Evolutionary conservation across 257 asterid genomes (phyloP), one percentile per base, ranked within the genome.

Genomic region (Primulina tabacum): DNA sequence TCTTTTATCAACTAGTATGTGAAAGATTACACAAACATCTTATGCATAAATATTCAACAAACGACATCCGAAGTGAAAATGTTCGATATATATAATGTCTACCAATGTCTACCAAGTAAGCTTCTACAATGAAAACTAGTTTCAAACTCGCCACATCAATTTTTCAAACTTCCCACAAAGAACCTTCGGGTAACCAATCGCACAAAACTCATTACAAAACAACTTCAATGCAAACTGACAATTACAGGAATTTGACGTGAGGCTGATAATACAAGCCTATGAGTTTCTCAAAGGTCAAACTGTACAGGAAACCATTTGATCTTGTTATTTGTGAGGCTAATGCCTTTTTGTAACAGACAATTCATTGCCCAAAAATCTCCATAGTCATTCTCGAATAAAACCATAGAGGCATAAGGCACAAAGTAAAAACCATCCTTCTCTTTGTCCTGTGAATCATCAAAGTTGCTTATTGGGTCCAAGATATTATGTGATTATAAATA

Each of bases 21-120:
- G n/a, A 35, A 40, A n/a, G 14, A 52, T 43, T 8, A 30, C 6
- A 8, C 37, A 64, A 12, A 30, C 20, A 18, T 61, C 29, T 14
- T 57, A 33, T 47, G 58, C 32, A 32, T 34, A 26, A 21, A 28
- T 3, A 30, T 76, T 52, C 7, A 1, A 28, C 7, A 70, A 32
- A 58, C 20, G 10, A 24, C 20, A 38, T 60, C 50, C 32, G 53
- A 72, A 73, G 72, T 63, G 70, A 38, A 65, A 52, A 58, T 30
- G 24, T 26, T 28, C 24, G 28, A 35, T 28, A 28, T 28, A 28
- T 28, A 64, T 8, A 10, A 40, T 10, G 21, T 65, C 30, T 21
- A 2, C 21, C 38, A 10, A 40, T 10, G 21, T 65, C 30, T 21
- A 3, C 21, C 38, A 37, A 43, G 60, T 24, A 28, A 62, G 12